Conservation (phyloP, 306 rosid genomes). For the Dryas octopetala region DNA sequence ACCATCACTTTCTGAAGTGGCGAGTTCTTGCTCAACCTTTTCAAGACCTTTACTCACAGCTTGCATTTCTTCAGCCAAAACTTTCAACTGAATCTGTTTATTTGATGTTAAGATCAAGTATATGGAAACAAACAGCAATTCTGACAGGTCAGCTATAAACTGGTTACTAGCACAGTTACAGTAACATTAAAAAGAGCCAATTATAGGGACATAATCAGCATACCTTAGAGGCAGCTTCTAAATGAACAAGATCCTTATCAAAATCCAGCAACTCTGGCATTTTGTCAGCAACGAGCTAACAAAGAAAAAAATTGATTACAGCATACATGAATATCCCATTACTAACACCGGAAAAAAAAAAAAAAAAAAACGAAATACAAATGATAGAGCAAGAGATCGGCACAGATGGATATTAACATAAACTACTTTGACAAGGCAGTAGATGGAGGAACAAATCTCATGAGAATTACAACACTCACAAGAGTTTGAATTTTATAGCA, state of each 20-base stretch:
- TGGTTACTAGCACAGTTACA: not conserved
- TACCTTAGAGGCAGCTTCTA: slow-evolving; percentile 97
- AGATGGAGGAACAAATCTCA: slow-evolving; percentile 7
- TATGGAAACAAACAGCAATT: not conserved
- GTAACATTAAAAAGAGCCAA: slow-evolving; percentile 17
- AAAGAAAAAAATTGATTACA: slow-evolving; percentile 23
- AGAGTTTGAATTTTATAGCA: not conserved
- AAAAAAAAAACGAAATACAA: not conserved
- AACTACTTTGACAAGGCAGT: not conserved
- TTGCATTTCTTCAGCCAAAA: slow-evolving; percentile 99
- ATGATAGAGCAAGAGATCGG: not conserved
- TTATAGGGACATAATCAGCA: slow-evolving; percentile 27
- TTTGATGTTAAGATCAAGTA: slow-evolving; percentile 21
- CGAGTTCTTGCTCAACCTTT: slow-evolving; percentile 94
- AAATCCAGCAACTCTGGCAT: slow-evolving; percentile 94
- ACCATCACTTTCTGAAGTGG: slow-evolving; percentile 87
- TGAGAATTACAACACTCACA: not conserved
- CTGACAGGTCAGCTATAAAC: slow-evolving; percentile 5
- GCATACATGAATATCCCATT: slow-evolving; percentile 25
- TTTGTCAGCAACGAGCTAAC: slow-evolving; percentile 86
- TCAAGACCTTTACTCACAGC: slow-evolving; percentile 98
- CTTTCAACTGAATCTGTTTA: slow-evolving; percentile 88
- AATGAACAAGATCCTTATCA: slow-evolving; percentile 86
- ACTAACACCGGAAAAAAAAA: not conserved
- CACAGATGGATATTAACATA: not conserved